These are phyloP conservation scores for Xanthoparmelia taractica DNA, from an alignment of 495 filamentous ascomycete species.

Conservation along the genomic window DNA sequence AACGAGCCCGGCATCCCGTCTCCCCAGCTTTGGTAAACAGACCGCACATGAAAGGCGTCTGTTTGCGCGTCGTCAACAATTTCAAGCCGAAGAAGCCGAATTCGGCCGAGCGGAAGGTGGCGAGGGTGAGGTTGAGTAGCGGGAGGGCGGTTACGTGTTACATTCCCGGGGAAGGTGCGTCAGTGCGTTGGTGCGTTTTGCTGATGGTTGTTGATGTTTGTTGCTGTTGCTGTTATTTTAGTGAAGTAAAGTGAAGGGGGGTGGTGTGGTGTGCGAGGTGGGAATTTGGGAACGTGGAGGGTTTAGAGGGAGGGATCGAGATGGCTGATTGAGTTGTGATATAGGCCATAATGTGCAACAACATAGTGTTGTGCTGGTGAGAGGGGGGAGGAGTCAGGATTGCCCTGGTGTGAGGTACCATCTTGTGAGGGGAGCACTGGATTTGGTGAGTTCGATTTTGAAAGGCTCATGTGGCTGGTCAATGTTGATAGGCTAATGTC, in stretches of 20 bases:
- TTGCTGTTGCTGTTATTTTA: too few relatives aligned
- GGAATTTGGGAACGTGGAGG: neutral
- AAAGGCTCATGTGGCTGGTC: constrained; percentile 17
- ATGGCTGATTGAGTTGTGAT: constrained; percentile 1
- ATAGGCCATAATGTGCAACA: constrained; percentile 94
- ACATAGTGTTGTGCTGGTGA: constrained; percentile 90
- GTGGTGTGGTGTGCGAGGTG: too few relatives aligned
- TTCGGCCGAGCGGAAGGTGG: constrained; percentile 88
- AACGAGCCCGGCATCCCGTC: constrained; percentile 70
- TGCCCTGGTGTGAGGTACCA: constrained; percentile 97
- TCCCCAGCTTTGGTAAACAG: constrained; percentile 75
- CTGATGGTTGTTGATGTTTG: neutral
- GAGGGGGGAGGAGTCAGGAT: constrained; percentile 88
- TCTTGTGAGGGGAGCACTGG: constrained; percentile 81
- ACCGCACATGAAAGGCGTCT: constrained; percentile 88
- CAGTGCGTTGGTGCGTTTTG: neutral
- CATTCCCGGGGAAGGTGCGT: constrained; percentile 82
- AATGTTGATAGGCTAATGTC: constrained; percentile 21
- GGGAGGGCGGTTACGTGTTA: constrained; percentile 82
- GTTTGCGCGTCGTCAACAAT: constrained; percentile 76
- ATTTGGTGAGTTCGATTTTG: constrained; percentile 64
- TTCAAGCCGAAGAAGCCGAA: constrained; percentile 97
- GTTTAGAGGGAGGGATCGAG: too few relatives aligned
- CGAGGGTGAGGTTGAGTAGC: constrained; percentile 76
- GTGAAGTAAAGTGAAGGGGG: too few relatives aligned